Base-by-base conservation (phyloP, 1,284 basidiomycete genomes). In the Ceratobasidium sp. region DNA sequence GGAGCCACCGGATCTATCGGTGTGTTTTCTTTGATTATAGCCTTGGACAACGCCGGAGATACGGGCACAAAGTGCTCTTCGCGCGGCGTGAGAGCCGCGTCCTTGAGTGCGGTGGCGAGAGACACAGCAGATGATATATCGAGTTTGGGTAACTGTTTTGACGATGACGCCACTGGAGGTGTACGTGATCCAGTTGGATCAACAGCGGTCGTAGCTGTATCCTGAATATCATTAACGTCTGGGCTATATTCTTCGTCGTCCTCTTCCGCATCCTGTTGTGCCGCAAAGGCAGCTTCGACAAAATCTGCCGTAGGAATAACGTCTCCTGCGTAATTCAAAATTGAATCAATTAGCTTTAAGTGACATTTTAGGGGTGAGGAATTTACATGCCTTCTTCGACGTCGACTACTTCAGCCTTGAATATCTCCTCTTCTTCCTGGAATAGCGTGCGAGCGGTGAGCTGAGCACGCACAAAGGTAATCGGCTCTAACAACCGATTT, bases 181-280 rank as follows among this genome's bases (percentile, higher is more conserved):
- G 38, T 46, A 28, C 26, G 42, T 15, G 57, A 68, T 40, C 20
- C 52, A 33, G 38, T 66, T 52, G 48, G 48, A 57, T 40, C 42
- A 10, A 15, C 50, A 20, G 46, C 46, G 40, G n/a, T 33, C 9
- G 38, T 1, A 17, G 65, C 26, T 23, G 54, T 48, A 38, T 52
- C 73, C 48, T 71, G 57, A 20, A 75, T 17, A 46, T 78, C 78
- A 33, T n/a, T 69, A n/a, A 68, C 78, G 48, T 62, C 73, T 28
- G 50, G 26, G 28, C n/a, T 52, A 13, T 40, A 65, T 54, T 64
- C 68, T 85, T 86, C 86, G 91, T 92, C 91, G 85, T 89, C 83
- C 87, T 86, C 84, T 83, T 84, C 81, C 89, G 91, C 91, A 90
- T 91, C 91, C 82, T 92, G 91, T 83, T 90, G 92, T 91, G 91